Conservation (phyloP, 192 early-diverging fungal genomes). For the Coemansia sp. region DNA sequence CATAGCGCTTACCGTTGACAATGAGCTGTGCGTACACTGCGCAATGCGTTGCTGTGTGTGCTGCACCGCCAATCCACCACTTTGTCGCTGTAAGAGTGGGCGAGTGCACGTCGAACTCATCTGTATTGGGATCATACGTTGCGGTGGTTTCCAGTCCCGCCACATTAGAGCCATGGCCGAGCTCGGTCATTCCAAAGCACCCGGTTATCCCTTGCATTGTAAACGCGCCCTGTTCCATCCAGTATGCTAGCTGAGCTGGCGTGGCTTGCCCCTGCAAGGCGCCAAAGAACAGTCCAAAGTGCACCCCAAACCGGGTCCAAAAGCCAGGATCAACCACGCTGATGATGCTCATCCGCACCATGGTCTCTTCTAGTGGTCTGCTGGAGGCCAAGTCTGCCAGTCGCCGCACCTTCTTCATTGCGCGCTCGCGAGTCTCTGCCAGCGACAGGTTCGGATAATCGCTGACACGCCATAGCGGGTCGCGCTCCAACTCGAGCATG, state of each 20-base stretch:
- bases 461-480: constrained; percentile 75
- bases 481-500: constrained; percentile 83
- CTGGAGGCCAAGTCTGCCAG: constrained; percentile 69
- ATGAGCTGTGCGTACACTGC: constrained; percentile 82
- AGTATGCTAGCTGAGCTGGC: constrained; percentile 78
- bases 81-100: constrained; percentile 79
- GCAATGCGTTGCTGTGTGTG: constrained; percentile 81
- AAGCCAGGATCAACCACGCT: constrained; percentile 81
- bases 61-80: constrained; percentile 97
- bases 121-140: constrained; percentile 75
- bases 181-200: constrained; percentile 93
- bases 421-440: constrained; percentile 72
- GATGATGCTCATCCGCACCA: constrained; percentile 74
- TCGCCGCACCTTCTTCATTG: constrained; percentile 77
- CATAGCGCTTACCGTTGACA: constrained; percentile 77
- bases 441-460: constrained; percentile 78
- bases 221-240: constrained; percentile 80
- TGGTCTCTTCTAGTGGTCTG: constrained; percentile 68
- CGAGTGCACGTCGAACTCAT: constrained; percentile 85
- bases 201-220: constrained; percentile 79
- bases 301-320: constrained; percentile 90
- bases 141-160: constrained; percentile 92
- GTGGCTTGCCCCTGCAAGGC: constrained; percentile 82
- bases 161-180: constrained; percentile 88
- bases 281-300: constrained; percentile 86